phyloP scores from a whole-genome alignment of 106 monocot species.

The Dioscorea alata region DNA sequence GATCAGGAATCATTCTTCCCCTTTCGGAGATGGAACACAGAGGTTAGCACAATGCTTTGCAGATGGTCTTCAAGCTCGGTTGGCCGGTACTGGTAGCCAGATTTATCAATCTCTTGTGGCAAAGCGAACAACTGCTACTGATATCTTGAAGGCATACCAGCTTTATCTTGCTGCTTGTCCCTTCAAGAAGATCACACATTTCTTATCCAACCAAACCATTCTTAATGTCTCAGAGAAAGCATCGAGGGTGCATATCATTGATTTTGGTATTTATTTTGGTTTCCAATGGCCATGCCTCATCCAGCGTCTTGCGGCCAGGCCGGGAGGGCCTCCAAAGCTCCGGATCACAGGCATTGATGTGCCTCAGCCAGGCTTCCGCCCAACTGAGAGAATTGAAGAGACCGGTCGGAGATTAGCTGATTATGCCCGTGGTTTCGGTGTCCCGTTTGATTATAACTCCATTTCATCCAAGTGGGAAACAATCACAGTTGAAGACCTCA shows the following conservation, averaged over 20 bases:
- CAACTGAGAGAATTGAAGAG: constrained; percentile 69
- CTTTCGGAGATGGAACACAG: constrained; percentile 65
- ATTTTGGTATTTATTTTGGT: constrained; percentile 80
- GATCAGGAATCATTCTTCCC: constrained; percentile 75
- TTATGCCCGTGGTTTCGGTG: constrained; percentile 52
- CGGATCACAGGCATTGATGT: constrained; percentile 83
- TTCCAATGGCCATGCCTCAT: constrained; percentile 91
- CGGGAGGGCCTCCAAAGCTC: constrained; percentile 57
- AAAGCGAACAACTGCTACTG: constrained; percentile 42
- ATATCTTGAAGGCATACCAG: constrained; percentile 64
- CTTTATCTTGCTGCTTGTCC: constrained; percentile 69
- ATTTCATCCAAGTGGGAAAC: constrained; percentile 76
- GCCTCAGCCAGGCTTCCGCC: constrained; percentile 82
- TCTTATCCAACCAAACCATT: constrained; percentile 64
- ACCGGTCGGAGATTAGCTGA: constrained; percentile 58
- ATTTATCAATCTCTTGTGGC: constrained; percentile 49
- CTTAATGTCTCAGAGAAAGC: constrained; percentile 45
- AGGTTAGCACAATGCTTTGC: constrained; percentile 70
- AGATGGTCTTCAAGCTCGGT: constrained; percentile 77
- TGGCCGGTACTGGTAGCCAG: constrained; percentile 83
- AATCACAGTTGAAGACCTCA: constrained; percentile 58
- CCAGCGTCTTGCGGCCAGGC: constrained; percentile 36
- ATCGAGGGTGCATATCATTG: constrained; percentile 60
- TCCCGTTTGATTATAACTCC: constrained; percentile 63
- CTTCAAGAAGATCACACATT: constrained; percentile 59